Evolutionary conservation across 2,329 filamentous ascomycete genomes (phyloP).

Genomic region (Alternaria viburni): DNA sequence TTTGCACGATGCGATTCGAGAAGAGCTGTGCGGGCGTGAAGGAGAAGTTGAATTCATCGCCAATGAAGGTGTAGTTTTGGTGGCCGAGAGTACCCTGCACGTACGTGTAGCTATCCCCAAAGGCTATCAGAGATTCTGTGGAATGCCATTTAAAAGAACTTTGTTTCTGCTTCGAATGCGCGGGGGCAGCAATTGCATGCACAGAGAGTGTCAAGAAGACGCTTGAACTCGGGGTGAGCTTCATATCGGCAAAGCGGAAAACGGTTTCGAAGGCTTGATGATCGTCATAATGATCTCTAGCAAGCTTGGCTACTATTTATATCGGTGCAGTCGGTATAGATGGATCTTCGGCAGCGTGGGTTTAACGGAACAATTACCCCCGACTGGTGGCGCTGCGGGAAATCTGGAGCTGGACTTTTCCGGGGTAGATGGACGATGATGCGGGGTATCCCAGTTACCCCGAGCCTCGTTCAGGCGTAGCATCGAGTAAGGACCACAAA

Average conservation of each 20-base stretch:
- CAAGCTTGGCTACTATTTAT: not conserved
- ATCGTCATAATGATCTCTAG: not conserved
- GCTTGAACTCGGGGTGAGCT: not conserved
- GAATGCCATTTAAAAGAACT: conserved; percentile 23
- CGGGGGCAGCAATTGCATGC: conserved; percentile 4
- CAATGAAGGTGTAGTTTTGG: conserved; percentile 62
- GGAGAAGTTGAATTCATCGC: conserved; percentile 56
- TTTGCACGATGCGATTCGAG: conserved; percentile 59
- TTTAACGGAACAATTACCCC: conserved; percentile 7
- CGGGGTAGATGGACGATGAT: not conserved
- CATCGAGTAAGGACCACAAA: not conserved
- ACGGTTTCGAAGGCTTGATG: not conserved
- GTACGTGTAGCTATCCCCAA: conserved; percentile 61
- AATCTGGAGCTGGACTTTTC: not conserved
- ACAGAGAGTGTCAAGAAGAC: conserved; percentile 3
- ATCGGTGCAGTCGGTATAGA: not conserved
- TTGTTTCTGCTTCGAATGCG: not conserved
- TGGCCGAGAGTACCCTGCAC: conserved; percentile 61
- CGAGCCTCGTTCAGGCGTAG: not conserved
- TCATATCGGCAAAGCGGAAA: conserved; percentile 15
- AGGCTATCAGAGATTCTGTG: conserved; percentile 48
- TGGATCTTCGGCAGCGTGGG: not conserved
- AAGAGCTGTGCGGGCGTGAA: conserved; percentile 56
- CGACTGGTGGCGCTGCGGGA: not conserved
- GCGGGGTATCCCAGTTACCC: not conserved